Evolutionary conservation across 768 basidiomycete species (phyloP).

Genomic region (Termitomyces sp.): DNA sequence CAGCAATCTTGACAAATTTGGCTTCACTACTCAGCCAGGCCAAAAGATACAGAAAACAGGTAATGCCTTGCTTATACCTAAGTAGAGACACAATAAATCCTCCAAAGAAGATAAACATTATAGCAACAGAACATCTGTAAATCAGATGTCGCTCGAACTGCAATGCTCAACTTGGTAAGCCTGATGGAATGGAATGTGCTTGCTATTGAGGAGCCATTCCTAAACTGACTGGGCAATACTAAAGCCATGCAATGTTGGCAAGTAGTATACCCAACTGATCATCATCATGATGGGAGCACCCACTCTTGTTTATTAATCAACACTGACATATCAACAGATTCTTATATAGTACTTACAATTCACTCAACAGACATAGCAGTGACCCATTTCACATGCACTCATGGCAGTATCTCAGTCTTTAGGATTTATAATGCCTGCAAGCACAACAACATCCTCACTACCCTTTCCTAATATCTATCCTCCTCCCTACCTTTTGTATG

Average conservation of each 20-base stretch:
- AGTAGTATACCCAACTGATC: no score
- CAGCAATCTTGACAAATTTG: background rate
- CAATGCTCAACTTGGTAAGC: no score
- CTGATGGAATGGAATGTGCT: background rate
- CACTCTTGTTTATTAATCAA: background rate
- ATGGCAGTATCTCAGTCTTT: background rate
- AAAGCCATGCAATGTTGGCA: background rate
- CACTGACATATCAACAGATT: background rate
- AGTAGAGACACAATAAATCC: background rate
- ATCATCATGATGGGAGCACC: background rate
- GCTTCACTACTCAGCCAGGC: background rate
- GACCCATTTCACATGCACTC: background rate
- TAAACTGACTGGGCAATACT: background rate
- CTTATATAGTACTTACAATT: background rate
- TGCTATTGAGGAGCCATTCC: background rate
- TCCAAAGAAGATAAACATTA: background rate
- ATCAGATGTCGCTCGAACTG: background rate
- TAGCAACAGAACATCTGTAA: background rate
- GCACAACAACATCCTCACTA: background rate
- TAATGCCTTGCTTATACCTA: background rate
- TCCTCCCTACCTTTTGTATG: background rate
- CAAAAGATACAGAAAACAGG: background rate
- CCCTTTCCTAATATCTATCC: background rate
- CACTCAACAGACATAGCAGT: background rate
- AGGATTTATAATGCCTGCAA: background rate